Base-by-base conservation (phyloP, 331 rosid species). In the Cucumis variabilis region DNA sequence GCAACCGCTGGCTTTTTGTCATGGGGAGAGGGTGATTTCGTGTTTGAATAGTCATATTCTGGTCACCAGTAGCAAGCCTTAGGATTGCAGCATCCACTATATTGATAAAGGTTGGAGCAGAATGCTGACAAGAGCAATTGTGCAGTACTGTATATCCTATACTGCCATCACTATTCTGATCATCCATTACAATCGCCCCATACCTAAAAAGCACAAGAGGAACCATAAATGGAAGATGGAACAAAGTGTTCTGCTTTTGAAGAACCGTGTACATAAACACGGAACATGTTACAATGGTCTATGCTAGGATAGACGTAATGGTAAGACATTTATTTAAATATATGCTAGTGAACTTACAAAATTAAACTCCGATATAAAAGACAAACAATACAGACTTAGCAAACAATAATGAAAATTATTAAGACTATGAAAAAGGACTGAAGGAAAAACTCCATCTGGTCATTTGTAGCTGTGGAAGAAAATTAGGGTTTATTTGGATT, bases 31-130 rank as follows among this genome's bases (percentile, higher is more conserved):
- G 99, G 76, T 95, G 95, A 90, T 97, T 97, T 85, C 98, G 98
- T 62, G 98, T 95, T 90, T 84, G 92, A 90, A 97, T 95, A 89
- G 98, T 94, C 93, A 92, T 92, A 90, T 93, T 97, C 83, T n/a
- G 87, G 89, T 93, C 87, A 86, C 83, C 62, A 84, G 93, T 88
- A 84, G 96, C 98, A 85, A 95, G 92, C 91, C 97, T 91, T 77
- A 97, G 94, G 88, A 96, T 89, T 62, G 99, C 99, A 44, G 96
- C 92, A 91, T 97, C 95, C 96, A 97, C 90, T 90, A 95, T 89
- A 93, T 97, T 97, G 92, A 97, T 95, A 90, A 86, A 97, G 89
- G 99, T 97, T 86, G 99, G 99, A 86, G 92, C 98, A 91, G 96
- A 90, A 93, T 97, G 99, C 90, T 97, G 98, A 92, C 99, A 95